A percentile compares a stretch with the other conserved stretches of the same genome.
Evolutionary conservation across 148 eudicot species (phyloP).

Genomic region (Rheum nobile): DNA sequence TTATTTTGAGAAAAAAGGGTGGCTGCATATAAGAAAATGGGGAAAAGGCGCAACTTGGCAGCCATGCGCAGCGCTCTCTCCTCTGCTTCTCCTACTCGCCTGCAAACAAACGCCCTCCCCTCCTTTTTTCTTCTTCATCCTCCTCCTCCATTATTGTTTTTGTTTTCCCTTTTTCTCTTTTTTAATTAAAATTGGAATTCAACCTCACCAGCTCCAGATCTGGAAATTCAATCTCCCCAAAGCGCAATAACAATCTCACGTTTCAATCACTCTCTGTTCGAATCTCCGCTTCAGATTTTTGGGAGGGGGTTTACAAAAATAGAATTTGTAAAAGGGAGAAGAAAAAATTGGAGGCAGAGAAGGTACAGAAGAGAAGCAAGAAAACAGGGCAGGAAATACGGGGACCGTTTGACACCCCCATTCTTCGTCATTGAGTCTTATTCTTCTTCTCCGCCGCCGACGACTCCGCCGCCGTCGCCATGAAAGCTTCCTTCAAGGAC

Average conservation of each 20-base stretch:
- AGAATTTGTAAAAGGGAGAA: neutral
- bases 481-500: constrained; percentile 9
- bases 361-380: neutral
- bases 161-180: neutral
- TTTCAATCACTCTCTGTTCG: neutral
- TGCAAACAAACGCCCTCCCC: neutral
- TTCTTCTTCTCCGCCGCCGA: neutral
- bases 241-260: neutral
- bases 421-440: no score
- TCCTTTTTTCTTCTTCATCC: neutral
- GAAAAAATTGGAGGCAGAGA: neutral
- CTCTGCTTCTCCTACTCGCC: neutral
- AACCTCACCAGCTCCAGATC: constrained; percentile 2
- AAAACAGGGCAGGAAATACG: neutral
- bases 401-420: neutral
- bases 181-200: neutral
- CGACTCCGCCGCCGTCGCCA: neutral
- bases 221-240: neutral
- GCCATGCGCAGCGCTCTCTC: constrained; percentile 18
- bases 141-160: neutral
- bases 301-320: no score
- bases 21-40: neutral
- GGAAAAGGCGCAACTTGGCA: constrained; percentile 22
- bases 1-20: neutral
- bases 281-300: neutral